These are phyloP conservation scores for Cyberlindnera maritima DNA, from an alignment of 805 yeast genomes.

Conservation along the genomic window DNA sequence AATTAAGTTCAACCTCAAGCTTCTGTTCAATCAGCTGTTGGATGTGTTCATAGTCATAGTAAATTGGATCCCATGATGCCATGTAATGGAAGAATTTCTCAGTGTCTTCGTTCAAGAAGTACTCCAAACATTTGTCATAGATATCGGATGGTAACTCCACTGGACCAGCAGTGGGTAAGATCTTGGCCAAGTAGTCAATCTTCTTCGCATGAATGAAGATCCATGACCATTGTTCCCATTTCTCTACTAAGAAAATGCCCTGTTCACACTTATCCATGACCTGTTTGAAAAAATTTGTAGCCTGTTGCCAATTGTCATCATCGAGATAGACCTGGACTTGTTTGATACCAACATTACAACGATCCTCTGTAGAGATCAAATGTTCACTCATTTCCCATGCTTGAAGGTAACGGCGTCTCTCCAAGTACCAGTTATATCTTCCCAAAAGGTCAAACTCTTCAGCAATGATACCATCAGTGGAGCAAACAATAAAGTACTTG, in stretches of 20 bases:
- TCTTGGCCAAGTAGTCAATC: slow-evolving; percentile 42
- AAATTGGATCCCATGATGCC: slow-evolving; percentile 52
- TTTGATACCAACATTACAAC: slow-evolving; percentile 59
- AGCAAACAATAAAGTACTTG: slow-evolving; percentile 68
- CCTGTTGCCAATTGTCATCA: slow-evolving; percentile 50
- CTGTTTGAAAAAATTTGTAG: slow-evolving; percentile 46
- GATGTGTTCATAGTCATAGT: slow-evolving; percentile 47
- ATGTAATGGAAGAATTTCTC: slow-evolving; percentile 42
- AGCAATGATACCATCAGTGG: slow-evolving; percentile 78
- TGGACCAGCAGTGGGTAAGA: slow-evolving; percentile 49
- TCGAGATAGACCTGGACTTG: slow-evolving; percentile 43
- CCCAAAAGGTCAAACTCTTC: slow-evolving; percentile 69
- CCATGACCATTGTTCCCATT: slow-evolving; percentile 68
- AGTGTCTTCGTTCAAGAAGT: slow-evolving; percentile 16
- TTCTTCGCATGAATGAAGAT: slow-evolving; percentile 49
- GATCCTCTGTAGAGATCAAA: slow-evolving; percentile 45
- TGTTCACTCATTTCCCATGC: slow-evolving; percentile 80
- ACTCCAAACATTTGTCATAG: slow-evolving; percentile 45
- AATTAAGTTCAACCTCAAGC: slow-evolving; percentile 34
- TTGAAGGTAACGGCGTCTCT: slow-evolving; percentile 48
- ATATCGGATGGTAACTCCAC: slow-evolving; percentile 31
- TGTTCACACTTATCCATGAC: slow-evolving; percentile 33
- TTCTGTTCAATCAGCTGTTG: slow-evolving; percentile 40
- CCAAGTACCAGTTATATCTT: slow-evolving; percentile 68
- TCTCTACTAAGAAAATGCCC: slow-evolving; percentile 29